These are phyloP conservation scores for Raffaelea arxii DNA, from an alignment of 2,329 filamentous ascomycete genomes.

Conservation along the genomic window DNA sequence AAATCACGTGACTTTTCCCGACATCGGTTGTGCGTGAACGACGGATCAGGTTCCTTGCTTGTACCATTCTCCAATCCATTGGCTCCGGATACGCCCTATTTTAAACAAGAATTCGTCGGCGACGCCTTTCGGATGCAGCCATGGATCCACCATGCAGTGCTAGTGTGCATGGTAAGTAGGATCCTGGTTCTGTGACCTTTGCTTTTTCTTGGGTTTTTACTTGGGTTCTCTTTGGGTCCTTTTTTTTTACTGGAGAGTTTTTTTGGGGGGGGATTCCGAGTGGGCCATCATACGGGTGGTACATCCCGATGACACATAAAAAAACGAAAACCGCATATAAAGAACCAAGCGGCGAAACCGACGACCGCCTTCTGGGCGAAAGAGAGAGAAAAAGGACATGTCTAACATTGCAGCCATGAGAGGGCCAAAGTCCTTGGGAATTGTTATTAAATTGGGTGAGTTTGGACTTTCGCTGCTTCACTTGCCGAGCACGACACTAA, in stretches of 20 bases:
- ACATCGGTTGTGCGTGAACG: no score
- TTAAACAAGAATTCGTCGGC: no score
- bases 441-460: slow-evolving; percentile 83
- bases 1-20: no score
- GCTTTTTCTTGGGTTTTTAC: neutral
- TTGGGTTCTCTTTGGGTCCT: no score
- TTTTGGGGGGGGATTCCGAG: neutral
- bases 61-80: no score
- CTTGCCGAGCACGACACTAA: neutral
- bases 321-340: no score
- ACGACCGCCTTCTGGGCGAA: neutral
- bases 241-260: neutral
- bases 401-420: slow-evolving; percentile 46
- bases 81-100: no score
- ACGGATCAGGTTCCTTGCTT: no score
- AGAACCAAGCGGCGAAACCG: no score
- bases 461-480: slow-evolving; percentile 3
- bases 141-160: slow-evolving; percentile 4
- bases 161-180: neutral
- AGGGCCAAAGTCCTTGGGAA: slow-evolving; percentile 54
- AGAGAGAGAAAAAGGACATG: no score
- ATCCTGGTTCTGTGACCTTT: slow-evolving; percentile 2
- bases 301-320: neutral
- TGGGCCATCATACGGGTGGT: no score
- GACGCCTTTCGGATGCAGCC: no score